Evolutionary conservation across 23 red algal genomes (phyloP), one percentile per base, ranked within the genome.

Genomic region (Chondrus crispus): DNA sequence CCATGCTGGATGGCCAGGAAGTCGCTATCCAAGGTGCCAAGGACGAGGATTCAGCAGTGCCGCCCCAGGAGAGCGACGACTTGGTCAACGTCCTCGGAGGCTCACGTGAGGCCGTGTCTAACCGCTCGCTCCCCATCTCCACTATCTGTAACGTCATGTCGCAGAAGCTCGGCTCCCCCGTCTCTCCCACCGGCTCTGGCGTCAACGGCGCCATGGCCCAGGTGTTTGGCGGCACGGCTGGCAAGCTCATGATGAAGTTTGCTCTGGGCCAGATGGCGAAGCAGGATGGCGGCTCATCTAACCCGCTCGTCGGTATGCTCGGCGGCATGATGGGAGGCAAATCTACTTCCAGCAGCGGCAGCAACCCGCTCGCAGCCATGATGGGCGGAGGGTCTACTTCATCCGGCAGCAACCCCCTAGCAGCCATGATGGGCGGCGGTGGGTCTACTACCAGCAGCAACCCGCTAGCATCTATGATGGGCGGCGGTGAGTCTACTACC

Each of bases 1-100:
- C 64, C 3, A 96, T 96, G 94, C 86, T 96, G 11, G 94, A 96
- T 60, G 87, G 89, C 36, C 81, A 63, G 24, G 86, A 88, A 81
- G 88, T 96, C 19, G 84, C 49, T 2, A 96, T 96, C 47, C 88
- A 91, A 62, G 88, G 94, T 39, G 74, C 82, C 5, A 96, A 96
- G 69, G 88, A 92, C 52, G 87, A 29, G 9, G 45, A 82, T 46
- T 62, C 53, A 29, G 64, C 76, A 33, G 89, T 37, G 26, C 46
- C 77, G 1, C 14, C 71, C 28, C 66, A 84, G 26, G 89, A 82
- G 62, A 92, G 89, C 41, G 55, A 79, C 46, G 60, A 39, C 3
- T 50, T 90, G n/a, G 55, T 90, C 12, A 79, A 62, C 30, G 73
- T 81, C 26, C 71, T 90, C 7, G 87, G 87, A 24, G 87, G 88